These are phyloP conservation scores for Phaseolus lunatus DNA, from an alignment of 306 rosid genomes.

Conservation along the genomic window DNA sequence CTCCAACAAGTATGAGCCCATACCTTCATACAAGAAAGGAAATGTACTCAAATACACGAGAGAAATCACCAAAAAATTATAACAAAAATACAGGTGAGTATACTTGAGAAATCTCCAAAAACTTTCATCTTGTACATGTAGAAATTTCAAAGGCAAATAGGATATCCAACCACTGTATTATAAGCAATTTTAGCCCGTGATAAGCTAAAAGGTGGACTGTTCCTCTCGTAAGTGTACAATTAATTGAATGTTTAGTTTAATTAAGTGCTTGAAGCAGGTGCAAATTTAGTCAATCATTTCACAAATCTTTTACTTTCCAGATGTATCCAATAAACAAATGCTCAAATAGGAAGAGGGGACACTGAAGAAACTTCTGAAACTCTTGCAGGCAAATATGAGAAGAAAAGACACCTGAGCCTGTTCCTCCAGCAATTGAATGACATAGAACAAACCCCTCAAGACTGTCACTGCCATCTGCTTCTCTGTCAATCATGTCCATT, in stretches of 20 bases:
- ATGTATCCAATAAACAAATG: conserved; percentile 2
- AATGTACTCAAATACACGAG: conserved; percentile 7
- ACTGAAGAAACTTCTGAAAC: conserved; percentile 26
- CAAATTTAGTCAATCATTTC: conserved; percentile 26
- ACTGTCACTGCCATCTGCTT: conserved; percentile 99
- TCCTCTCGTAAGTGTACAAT: conserved; percentile 22
- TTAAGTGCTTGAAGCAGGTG: conserved; percentile 1
- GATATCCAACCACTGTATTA: conserved; percentile 13
- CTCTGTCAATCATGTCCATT: conserved; percentile 99
- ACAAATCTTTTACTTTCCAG: conserved; percentile 33
- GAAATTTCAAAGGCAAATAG: conserved; percentile 19
- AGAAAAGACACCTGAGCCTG: conserved; percentile 85
- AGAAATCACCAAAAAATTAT: not conserved
- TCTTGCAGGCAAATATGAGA: conserved; percentile 12
- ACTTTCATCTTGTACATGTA: conserved; percentile 12
- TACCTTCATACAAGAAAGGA: conserved; percentile 59
- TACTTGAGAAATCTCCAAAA: conserved; percentile 32
- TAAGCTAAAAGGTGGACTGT: conserved; percentile 20
- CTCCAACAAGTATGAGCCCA: conserved; percentile 98
- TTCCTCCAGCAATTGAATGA: conserved; percentile 99
- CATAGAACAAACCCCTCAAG: conserved; percentile 99
- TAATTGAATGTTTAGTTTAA: not conserved
- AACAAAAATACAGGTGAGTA: conserved; percentile 25
- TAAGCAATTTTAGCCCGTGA: not conserved
- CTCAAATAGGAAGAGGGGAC: conserved; percentile 25